Conservation (phyloP, 2,329 filamentous ascomycete genomes). For the Penicillium verrucosum region DNA sequence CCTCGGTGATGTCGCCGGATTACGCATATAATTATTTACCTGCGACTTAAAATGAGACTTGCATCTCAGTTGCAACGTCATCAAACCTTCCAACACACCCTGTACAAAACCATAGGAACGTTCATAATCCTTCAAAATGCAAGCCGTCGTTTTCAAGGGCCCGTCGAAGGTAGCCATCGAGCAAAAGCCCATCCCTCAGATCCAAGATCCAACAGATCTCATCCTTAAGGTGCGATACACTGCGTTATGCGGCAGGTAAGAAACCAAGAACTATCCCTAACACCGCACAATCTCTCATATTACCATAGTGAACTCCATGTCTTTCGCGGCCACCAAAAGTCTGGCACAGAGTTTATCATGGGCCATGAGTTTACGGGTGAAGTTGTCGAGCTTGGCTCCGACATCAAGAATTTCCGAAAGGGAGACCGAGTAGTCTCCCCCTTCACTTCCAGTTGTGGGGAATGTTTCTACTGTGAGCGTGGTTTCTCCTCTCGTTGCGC, state of each 20-base stretch:
- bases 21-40: background rate
- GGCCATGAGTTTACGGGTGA: slow-evolving; percentile 82
- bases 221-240: slow-evolving; percentile 78
- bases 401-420: slow-evolving; percentile 63
- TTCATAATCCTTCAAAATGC: slow-evolving; percentile 54
- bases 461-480: slow-evolving; percentile 79
- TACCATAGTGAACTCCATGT: slow-evolving; percentile 67
- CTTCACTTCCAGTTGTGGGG: slow-evolving; percentile 71
- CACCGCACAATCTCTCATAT: background rate
- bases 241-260: slow-evolving; percentile 78
- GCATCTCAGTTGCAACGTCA: background rate
- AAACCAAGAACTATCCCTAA: too few relatives aligned
- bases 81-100: background rate
- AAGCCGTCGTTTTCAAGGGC: slow-evolving; percentile 81
- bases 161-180: slow-evolving; percentile 70
- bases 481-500: slow-evolving; percentile 73
- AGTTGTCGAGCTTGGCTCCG: slow-evolving; percentile 43
- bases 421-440: slow-evolving; percentile 79
- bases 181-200: slow-evolving; percentile 63
- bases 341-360: slow-evolving; percentile 60
- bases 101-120: background rate
- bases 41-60: background rate
- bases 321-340: slow-evolving; percentile 75
- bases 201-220: slow-evolving; percentile 68
- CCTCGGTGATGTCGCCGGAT: background rate